phyloP scores from a whole-genome alignment of 306 rosid genomes.

The Rosa lucieae region DNA sequence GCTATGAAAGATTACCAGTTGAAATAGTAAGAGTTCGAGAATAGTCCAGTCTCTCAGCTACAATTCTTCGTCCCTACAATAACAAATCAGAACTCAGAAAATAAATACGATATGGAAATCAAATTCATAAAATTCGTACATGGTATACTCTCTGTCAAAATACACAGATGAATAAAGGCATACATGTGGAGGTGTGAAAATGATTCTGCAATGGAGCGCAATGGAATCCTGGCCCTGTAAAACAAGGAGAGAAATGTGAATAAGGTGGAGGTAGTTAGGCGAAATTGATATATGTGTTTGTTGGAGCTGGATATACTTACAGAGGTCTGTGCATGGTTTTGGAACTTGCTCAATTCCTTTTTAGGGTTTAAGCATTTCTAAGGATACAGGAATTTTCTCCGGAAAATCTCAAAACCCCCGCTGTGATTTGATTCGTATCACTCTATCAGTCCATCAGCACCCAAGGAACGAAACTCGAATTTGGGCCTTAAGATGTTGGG shows the following conservation, averaged over 20 bases:
- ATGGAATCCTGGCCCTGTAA: slow-evolving; percentile 39
- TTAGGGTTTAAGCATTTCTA: not conserved
- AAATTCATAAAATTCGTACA: too few relatives aligned
- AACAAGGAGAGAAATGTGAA: not conserved
- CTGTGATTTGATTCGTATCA: not conserved
- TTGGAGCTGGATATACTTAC: slow-evolving; percentile 16
- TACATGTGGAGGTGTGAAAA: slow-evolving; percentile 38
- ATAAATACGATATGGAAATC: too few relatives aligned
- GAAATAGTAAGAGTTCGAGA: slow-evolving; percentile 13
- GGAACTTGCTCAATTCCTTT: not conserved
- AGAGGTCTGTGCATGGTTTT: slow-evolving; percentile 27
- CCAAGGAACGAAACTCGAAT: too few relatives aligned
- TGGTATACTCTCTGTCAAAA: too few relatives aligned
- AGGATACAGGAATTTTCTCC: not conserved
- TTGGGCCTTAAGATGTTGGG: not conserved
- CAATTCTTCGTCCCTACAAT: slow-evolving; percentile 28
- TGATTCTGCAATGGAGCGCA: slow-evolving; percentile 31
- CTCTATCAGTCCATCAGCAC: too few relatives aligned
- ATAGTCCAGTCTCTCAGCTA: slow-evolving; percentile 17
- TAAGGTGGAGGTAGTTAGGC: not conserved
- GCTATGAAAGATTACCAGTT: slow-evolving; percentile 19
- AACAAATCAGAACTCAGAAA: not conserved
- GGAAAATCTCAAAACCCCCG: not conserved
- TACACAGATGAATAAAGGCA: not conserved
- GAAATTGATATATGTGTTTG: too few relatives aligned